These are phyloP conservation scores for Chrysoporthe puriensis DNA, from an alignment of 2,329 filamentous ascomycete species.

Conservation along the genomic window DNA sequence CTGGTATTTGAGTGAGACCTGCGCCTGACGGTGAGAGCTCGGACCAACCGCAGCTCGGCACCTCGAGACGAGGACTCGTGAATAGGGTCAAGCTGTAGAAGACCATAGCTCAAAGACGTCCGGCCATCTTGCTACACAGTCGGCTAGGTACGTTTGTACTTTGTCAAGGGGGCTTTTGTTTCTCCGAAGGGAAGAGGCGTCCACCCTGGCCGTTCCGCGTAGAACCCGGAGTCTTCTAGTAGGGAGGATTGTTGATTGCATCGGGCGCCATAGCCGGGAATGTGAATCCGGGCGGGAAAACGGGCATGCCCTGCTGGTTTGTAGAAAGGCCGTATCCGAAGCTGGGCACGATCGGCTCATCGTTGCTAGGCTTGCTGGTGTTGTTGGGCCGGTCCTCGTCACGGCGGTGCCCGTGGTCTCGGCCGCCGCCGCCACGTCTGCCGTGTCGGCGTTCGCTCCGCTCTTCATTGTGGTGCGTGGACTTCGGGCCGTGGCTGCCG, in stretches of 20 bases:
- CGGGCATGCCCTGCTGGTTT: conserved; percentile 53
- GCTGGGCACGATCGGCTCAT: conserved; percentile 38
- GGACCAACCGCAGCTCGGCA: conserved; percentile 1
- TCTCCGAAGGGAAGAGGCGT: background rate
- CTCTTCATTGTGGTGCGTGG: conserved; percentile 48
- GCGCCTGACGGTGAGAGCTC: background rate
- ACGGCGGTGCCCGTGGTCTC: conserved; percentile 33
- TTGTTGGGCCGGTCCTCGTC: conserved; percentile 37
- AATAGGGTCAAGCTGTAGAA: background rate
- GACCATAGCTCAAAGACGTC: background rate
- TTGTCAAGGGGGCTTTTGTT: background rate
- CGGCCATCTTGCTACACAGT: background rate
- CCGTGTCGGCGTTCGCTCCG: conserved; percentile 29
- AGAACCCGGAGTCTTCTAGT: conserved; percentile 10
- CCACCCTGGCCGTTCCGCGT: too few relatives aligned
- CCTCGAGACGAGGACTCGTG: background rate
- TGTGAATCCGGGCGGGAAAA: conserved; percentile 50
- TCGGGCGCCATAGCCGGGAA: conserved; percentile 37
- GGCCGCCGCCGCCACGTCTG: conserved; percentile 27
- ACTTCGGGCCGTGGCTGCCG: conserved; percentile 67
- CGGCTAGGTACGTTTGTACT: background rate
- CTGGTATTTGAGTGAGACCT: background rate
- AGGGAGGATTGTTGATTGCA: conserved; percentile 27
- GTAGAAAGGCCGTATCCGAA: conserved; percentile 50
- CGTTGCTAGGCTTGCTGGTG: conserved; percentile 30